A percentile compares a stretch with the other conserved stretches of the same genome.
phyloP scores from a whole-genome alignment of 768 basidiomycete genomes.

The Rhodotorula sphaerocarpa region DNA sequence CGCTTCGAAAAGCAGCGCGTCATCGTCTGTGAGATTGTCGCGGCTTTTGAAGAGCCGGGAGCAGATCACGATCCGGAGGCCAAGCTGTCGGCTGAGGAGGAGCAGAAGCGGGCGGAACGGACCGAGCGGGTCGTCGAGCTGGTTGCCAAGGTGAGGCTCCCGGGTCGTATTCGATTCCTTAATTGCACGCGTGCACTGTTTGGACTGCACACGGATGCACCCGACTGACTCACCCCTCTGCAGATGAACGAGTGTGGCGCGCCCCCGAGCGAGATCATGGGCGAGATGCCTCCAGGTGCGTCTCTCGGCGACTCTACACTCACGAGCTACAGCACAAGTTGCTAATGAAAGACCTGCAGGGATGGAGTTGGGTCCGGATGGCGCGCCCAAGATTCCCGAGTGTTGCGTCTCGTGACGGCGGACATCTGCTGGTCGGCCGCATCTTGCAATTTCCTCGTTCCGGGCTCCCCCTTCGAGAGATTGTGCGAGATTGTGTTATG shows the following conservation, averaged over 20 bases:
- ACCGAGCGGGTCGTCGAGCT: slow-evolving; percentile 54
- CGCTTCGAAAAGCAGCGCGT: slow-evolving; percentile 58
- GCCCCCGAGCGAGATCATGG: slow-evolving; percentile 75
- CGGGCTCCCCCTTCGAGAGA: background rate
- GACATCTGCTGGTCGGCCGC: background rate
- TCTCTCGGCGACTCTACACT: background rate
- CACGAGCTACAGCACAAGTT: no score
- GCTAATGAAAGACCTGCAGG: no score
- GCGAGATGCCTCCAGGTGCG: slow-evolving; percentile 63
- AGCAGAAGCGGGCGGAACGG: slow-evolving; percentile 44
- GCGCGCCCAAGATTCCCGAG: slow-evolving; percentile 49
- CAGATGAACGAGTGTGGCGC: slow-evolving; percentile 73
- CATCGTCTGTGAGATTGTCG: slow-evolving; percentile 55
- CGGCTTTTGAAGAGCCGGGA: slow-evolving; percentile 56
- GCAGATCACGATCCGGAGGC: slow-evolving; percentile 46
- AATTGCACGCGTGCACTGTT: background rate
- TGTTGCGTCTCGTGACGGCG: slow-evolving; percentile 23
- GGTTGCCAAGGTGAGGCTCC: slow-evolving; percentile 69
- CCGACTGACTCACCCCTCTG: background rate
- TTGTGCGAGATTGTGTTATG: no score
- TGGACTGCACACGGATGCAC: no score
- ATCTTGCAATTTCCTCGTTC: background rate
- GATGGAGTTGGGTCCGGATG: slow-evolving; percentile 52
- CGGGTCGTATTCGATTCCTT: no score
- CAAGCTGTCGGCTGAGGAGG: slow-evolving; percentile 1